Conservation (phyloP, 2,329 filamentous ascomycete genomes). For the Diplocarpon rosae region DNA sequence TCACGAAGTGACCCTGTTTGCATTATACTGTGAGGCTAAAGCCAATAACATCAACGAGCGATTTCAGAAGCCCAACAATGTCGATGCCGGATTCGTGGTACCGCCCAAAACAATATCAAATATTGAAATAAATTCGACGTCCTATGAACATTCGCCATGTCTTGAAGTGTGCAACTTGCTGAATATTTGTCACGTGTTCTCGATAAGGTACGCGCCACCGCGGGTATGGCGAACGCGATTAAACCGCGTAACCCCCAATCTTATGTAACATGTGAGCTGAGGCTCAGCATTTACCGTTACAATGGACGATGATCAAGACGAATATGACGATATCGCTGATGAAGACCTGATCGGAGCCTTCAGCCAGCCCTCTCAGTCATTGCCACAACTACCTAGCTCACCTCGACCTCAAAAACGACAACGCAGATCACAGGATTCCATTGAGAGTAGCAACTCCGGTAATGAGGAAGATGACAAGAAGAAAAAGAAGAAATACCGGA, state of each 20-base stretch:
- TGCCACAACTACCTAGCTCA: conserved; percentile 24
- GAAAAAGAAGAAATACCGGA: conserved; percentile 25
- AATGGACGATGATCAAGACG: conserved; percentile 35
- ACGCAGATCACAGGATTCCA: conserved; percentile 10
- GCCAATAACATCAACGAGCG: no score
- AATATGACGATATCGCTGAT: conserved; percentile 55
- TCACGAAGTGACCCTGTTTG: background rate
- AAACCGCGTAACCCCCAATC: background rate
- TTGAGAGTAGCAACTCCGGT: conserved; percentile 8
- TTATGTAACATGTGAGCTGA: background rate
- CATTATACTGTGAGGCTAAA: no score
- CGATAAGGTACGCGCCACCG: background rate
- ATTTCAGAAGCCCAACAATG: no score
- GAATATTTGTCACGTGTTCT: background rate
- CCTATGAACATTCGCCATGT: no score
- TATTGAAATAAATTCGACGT: no score
- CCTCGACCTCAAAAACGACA: conserved; percentile 2
- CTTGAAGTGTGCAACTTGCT: no score
- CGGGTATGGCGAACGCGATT: background rate
- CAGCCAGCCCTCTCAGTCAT: conserved; percentile 32
- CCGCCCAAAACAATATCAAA: no score
- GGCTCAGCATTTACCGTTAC: conserved; percentile 3
- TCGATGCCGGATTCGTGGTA: no score
- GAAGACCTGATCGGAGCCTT: conserved; percentile 53
- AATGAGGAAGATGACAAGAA: conserved; percentile 18